Percentiles rank a stretch among this genome's conserved stretches.
Conservation (phyloP, 2,329 filamentous ascomycete species). For the Aureobasidium sp. region DNA sequence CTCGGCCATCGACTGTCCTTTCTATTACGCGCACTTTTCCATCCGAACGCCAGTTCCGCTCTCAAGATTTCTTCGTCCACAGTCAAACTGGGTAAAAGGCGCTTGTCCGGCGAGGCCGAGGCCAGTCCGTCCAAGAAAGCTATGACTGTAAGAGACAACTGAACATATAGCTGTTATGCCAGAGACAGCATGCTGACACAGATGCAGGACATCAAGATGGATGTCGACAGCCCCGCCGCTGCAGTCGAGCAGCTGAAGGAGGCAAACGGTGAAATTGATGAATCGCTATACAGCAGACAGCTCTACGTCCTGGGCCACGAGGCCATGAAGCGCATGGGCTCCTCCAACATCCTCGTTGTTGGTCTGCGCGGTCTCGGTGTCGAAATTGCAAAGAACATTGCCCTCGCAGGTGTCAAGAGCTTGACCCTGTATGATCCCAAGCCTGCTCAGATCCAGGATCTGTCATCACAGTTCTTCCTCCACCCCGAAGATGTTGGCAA, state of each 20-base stretch:
- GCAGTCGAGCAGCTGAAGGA: constrained; percentile 54
- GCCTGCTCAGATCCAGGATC: constrained; percentile 74
- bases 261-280: constrained; percentile 56
- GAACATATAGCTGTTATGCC: not conserved
- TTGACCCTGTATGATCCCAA: constrained; percentile 86
- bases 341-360: constrained; percentile 86
- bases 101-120: constrained; percentile 41
- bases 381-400: constrained; percentile 98
- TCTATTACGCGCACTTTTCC: not conserved
- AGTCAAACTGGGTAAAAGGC: constrained; percentile 46
- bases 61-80: constrained; percentile 11
- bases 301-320: constrained; percentile 67
- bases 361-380: constrained; percentile 92
- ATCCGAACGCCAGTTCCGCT: constrained; percentile 7
- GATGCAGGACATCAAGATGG: constrained; percentile 50
- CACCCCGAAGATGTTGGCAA: constrained; percentile 83
- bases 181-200: not conserved
- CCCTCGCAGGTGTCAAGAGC: constrained; percentile 95
- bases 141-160: constrained; percentile 39
- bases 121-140: constrained; percentile 46
- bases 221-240: constrained; percentile 52
- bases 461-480: constrained; percentile 97
- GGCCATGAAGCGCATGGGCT: constrained; percentile 98
- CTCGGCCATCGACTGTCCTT: not conserved
- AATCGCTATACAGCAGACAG: constrained; percentile 61